Evolutionary conservation across 768 basidiomycete genomes (phyloP).

Genomic region (Coprinopsis strossmayeri): DNA sequence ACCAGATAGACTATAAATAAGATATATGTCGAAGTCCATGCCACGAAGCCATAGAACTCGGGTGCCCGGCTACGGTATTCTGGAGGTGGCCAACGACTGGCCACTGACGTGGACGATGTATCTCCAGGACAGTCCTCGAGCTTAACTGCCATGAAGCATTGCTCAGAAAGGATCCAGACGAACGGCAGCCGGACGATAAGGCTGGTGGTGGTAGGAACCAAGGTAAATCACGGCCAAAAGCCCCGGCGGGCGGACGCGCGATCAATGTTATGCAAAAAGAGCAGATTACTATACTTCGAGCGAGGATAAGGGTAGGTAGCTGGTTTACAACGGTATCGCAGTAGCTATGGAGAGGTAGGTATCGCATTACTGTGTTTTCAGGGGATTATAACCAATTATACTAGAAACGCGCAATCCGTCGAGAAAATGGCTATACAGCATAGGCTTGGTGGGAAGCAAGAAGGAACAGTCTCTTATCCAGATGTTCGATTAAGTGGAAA

Average conservation of each 20-base stretch:
- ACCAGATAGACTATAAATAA: conserved; percentile 65
- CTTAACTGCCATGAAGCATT: conserved; percentile 2
- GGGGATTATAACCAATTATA: not conserved
- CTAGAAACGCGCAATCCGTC: not conserved
- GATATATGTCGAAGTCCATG: conserved; percentile 72
- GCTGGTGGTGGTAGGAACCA: too few species aligned
- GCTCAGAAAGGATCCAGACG: too few species aligned
- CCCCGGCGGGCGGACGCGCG: too few species aligned
- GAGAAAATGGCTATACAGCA: not conserved
- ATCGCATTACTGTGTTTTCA: not conserved
- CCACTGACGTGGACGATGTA: not conserved
- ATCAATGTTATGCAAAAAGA: too few species aligned
- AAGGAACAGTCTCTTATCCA: not conserved
- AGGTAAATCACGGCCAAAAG: too few species aligned
- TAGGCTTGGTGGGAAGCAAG: too few species aligned
- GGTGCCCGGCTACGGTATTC: conserved; percentile 61
- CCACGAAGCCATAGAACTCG: conserved; percentile 89
- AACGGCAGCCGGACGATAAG: too few species aligned
- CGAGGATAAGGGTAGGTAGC: not conserved
- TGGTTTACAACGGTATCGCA: not conserved
- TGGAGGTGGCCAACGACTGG: conserved; percentile 5
- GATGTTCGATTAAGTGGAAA: not conserved
- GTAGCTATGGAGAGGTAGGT: not conserved
- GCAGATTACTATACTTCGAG: too few species aligned
- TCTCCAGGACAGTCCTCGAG: not conserved